A percentile compares a stretch with the other conserved stretches of the same genome.
Conservation (phyloP, 805 yeast species). For the Starmerella bombi region DNA sequence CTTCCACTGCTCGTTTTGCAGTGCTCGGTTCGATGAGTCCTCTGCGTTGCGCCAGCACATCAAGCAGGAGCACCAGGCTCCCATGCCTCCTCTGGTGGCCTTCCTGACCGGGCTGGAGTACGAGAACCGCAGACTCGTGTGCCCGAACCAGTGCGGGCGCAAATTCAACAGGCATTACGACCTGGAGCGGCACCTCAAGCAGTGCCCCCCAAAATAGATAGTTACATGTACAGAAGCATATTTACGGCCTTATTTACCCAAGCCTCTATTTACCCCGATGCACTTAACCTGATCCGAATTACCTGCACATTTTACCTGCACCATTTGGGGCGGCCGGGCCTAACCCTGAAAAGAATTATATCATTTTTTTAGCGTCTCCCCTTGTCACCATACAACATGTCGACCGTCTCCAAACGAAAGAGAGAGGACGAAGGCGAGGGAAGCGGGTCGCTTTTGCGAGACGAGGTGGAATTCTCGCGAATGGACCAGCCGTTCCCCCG, state of each 20-base stretch:
- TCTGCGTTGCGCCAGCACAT: slow-evolving; percentile 3
- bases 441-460: slow-evolving; percentile 9
- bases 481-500: slow-evolving; percentile 52
- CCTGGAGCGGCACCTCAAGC: slow-evolving; percentile 27
- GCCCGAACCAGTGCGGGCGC: slow-evolving; percentile 26
- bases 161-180: slow-evolving; percentile 31
- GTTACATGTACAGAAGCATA: too few species aligned
- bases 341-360: slow-evolving; percentile 13
- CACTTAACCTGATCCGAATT: too few species aligned
- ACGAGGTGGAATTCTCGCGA: slow-evolving; percentile 7
- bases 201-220: too few species aligned
- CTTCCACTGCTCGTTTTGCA: slow-evolving; percentile 24
- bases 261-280: not conserved
- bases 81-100: slow-evolving; percentile 22
- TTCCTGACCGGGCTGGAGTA: slow-evolving; percentile 29
- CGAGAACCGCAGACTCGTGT: slow-evolving; percentile 24
- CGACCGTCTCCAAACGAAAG: slow-evolving; percentile 12
- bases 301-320: too few species aligned
- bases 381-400: not conserved
- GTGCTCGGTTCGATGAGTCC: slow-evolving; percentile 14
- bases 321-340: too few species aligned
- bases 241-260: not conserved
- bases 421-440: slow-evolving; percentile 8
- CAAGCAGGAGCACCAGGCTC: slow-evolving; percentile 2
- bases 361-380: slow-evolving; percentile 1